Evolutionary conservation across 108 stramenopile genomes (phyloP).

Genomic region (Nitzschia sp.): DNA sequence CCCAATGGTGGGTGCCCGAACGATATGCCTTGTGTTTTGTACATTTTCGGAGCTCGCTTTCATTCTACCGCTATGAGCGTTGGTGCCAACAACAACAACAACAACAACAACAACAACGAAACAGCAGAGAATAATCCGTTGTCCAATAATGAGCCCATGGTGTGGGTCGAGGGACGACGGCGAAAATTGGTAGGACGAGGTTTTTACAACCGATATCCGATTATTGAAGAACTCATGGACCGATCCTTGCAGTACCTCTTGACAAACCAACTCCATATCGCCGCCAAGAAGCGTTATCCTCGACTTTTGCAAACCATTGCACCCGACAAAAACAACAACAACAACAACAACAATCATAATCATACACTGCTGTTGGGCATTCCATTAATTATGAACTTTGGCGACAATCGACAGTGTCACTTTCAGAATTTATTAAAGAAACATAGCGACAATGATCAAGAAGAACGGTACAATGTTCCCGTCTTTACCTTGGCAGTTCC

Average conservation of each 20-base stretch:
- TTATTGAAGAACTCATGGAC: not conserved
- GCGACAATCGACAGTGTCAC: constrained; percentile 1
- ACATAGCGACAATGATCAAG: not conserved
- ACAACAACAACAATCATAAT: no score
- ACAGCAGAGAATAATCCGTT: not conserved
- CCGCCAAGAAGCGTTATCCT: not conserved
- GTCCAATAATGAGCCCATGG: not conserved
- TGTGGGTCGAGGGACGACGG: constrained; percentile 6
- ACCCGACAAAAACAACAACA: not conserved
- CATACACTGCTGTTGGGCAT: not conserved
- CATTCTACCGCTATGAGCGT: not conserved
- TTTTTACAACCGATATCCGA: constrained; percentile 1
- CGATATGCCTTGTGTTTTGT: not conserved
- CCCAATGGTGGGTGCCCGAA: not conserved
- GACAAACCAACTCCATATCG: not conserved
- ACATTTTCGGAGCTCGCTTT: not conserved
- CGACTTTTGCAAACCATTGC: not conserved
- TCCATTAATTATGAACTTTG: not conserved
- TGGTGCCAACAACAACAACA: not conserved
- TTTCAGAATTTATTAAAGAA: not conserved
- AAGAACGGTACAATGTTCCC: not conserved
- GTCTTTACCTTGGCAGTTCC: constrained; percentile 6
- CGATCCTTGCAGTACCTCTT: not conserved
- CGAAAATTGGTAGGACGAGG: not conserved
- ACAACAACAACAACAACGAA: no score